These are phyloP conservation scores for Acanthamoeba lenticulata DNA, from an alignment of 208 protist species.

Conservation along the genomic window DNA sequence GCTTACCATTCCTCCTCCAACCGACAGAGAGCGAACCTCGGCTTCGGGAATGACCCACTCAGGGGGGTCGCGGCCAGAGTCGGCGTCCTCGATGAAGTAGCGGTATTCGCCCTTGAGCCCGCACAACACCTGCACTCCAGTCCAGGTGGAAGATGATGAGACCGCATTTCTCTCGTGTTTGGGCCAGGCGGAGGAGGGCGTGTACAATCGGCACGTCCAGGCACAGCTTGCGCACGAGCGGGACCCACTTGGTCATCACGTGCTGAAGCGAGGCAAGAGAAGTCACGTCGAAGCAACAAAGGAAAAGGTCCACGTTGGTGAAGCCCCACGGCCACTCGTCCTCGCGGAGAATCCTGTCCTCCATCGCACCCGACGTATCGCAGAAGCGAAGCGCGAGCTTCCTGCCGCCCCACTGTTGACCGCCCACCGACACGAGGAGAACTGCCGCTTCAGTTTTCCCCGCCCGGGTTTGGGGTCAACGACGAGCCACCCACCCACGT, in stretches of 20 bases:
- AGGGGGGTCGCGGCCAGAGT: background rate
- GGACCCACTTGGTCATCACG: background rate
- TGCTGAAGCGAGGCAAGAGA: background rate
- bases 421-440: background rate
- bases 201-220: slow-evolving; percentile 10
- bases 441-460: too few species aligned
- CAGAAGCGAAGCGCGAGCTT: background rate
- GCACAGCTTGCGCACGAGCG: slow-evolving; percentile 16
- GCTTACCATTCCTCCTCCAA: too few species aligned
- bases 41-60: background rate
- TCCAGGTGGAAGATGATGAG: too few species aligned
- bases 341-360: background rate
- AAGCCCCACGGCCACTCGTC: slow-evolving; percentile 7
- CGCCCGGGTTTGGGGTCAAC: too few species aligned
- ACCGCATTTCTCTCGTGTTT: too few species aligned
- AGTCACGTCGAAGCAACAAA: background rate
- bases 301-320: background rate
- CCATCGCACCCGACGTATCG: slow-evolving; percentile 1
- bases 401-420: background rate
- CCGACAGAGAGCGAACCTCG: background rate
- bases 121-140: background rate
- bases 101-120: background rate
- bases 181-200: too few species aligned
- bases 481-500: too few species aligned
- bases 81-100: background rate